phyloP scores from a whole-genome alignment of 2,329 filamentous ascomycete species.

The Fusarium burgessii region DNA sequence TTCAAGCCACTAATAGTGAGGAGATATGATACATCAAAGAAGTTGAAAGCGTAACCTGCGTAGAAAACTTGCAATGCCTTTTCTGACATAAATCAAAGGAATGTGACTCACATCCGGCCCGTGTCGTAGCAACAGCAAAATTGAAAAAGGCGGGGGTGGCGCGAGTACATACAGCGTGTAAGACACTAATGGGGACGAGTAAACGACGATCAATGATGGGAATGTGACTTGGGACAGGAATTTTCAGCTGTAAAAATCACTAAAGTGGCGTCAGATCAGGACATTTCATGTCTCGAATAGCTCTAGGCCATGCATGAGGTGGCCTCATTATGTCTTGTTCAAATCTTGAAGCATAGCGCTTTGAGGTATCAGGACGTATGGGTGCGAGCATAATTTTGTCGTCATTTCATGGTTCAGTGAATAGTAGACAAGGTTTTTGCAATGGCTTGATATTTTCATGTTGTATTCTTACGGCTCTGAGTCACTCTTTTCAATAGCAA shows the following conservation, averaged over 20 bases:
- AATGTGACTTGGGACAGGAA: neutral
- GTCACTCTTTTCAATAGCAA: neutral
- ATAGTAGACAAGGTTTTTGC: too few species aligned
- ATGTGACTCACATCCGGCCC: neutral
- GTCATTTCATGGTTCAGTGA: too few species aligned
- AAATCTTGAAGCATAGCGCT: too few species aligned
- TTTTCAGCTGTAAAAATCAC: neutral
- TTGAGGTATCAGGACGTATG: neutral
- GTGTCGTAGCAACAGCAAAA: neutral
- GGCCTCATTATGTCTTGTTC: neutral
- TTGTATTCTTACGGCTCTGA: too few species aligned
- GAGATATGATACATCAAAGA: too few species aligned
- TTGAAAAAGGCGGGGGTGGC: slow-evolving; percentile 3
- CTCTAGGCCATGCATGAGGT: neutral
- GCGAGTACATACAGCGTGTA: neutral
- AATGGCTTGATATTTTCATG: too few species aligned
- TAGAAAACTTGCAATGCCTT: neutral
- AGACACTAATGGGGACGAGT: neutral
- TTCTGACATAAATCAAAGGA: neutral
- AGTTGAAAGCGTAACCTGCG: too few species aligned
- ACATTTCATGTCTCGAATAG: neutral
- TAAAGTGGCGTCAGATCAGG: neutral
- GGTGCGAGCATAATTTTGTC: too few species aligned
- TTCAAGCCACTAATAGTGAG: neutral
- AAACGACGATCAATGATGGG: neutral